These are phyloP conservation scores for Debaryomycetaceae sp. DNA, from an alignment of 1,139 yeast genomes.

Conservation along the genomic window DNA sequence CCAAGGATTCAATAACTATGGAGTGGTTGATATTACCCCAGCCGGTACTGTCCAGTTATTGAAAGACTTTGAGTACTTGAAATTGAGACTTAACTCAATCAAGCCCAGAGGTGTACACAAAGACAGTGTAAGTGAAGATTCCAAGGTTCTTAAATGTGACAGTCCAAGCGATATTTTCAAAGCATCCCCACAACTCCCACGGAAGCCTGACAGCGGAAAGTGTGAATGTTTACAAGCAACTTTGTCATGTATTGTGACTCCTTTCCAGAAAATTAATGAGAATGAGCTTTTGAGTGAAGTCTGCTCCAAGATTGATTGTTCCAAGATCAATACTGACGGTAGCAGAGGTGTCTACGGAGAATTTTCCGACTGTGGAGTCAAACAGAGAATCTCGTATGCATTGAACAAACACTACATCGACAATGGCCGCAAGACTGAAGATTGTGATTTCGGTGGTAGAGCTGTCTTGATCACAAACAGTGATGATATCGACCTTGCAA, in stretches of 20 bases:
- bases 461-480: conserved; percentile 32
- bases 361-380: conserved; percentile 52
- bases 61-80: conserved; percentile 41
- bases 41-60: conserved; percentile 32
- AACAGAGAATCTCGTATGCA: conserved; percentile 52
- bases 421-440: conserved; percentile 22
- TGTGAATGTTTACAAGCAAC: conserved; percentile 56
- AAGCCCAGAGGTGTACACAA: conserved; percentile 24
- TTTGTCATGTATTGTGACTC: conserved; percentile 47
- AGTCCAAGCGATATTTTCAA: conserved; percentile 3
- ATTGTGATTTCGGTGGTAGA: conserved; percentile 37
- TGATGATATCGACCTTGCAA: conserved; percentile 17
- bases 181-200: conserved; percentile 47
- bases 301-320: conserved; percentile 52
- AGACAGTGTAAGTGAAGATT: not conserved
- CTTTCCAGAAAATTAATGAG: conserved; percentile 27
- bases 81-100: conserved; percentile 28
- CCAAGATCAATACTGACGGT: conserved; percentile 48
- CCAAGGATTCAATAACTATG: conserved; percentile 34
- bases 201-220: conserved; percentile 49
- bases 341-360: conserved; percentile 51
- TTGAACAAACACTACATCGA: conserved; percentile 45
- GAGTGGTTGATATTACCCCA: conserved; percentile 26
- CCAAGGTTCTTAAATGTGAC: not conserved
- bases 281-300: conserved; percentile 39